Evolutionary conservation across 2,329 filamentous ascomycete genomes (phyloP).

Genomic region (Ceratocystis variospora): DNA sequence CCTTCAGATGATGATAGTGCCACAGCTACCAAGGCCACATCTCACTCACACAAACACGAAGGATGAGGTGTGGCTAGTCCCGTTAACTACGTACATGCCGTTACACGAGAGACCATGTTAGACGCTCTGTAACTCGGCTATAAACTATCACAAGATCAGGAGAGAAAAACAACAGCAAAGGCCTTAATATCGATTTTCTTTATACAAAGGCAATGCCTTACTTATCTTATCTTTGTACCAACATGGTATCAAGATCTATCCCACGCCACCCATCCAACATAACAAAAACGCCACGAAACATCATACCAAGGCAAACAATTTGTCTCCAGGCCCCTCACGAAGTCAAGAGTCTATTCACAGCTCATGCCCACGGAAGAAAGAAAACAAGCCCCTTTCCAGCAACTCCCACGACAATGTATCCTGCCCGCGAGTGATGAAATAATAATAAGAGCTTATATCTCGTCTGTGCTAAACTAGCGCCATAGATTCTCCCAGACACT

Average conservation of each 20-base stretch:
- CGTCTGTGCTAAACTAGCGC: not conserved
- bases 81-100: no score
- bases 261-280: not conserved
- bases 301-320: not conserved
- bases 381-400: no score
- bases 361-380: no score
- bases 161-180: not conserved
- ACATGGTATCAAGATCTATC: not conserved
- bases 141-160: not conserved
- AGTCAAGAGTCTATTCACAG: no score
- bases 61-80: no score
- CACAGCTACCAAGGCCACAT: not conserved
- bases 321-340: not conserved
- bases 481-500: not conserved
- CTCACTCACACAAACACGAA: no score
- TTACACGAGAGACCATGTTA: no score
- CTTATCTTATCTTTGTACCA: not conserved
- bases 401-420: no score
- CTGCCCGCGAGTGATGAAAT: no score
- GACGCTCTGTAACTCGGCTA: not conserved
- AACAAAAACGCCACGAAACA: not conserved
- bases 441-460: not conserved
- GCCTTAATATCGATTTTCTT: not conserved
- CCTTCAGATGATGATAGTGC: not conserved
- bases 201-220: not conserved